These are phyloP conservation scores for Phycomyces blakesleeanus DNA, from an alignment of 192 early-diverging fungal genomes.

Conservation along the genomic window DNA sequence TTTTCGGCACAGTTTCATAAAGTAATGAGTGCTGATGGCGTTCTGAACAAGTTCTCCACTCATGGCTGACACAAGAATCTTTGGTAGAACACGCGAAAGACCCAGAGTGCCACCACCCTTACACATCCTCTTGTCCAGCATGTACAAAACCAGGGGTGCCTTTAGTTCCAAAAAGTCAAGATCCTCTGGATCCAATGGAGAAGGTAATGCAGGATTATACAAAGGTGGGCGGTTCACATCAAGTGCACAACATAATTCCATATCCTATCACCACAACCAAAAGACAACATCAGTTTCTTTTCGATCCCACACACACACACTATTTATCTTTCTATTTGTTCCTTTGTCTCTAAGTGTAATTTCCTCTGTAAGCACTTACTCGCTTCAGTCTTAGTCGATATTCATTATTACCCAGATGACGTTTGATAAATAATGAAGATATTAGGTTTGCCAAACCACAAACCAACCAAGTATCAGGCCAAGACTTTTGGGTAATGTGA, in stretches of 20 bases:
- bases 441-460: constrained; percentile 77
- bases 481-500: constrained; percentile 63
- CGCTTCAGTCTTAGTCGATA: constrained; percentile 77
- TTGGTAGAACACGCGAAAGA: constrained; percentile 73
- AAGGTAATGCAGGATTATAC: constrained; percentile 58
- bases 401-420: constrained; percentile 87
- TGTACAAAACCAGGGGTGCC: constrained; percentile 83
- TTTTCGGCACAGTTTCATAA: constrained; percentile 80
- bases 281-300: too few relatives aligned
- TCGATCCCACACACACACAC: too few relatives aligned
- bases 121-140: constrained; percentile 83
- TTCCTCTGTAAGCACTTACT: constrained; percentile 36
- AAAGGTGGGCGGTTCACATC: constrained; percentile 89
- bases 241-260: constrained; percentile 71
- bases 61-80: constrained; percentile 73
- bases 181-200: constrained; percentile 52
- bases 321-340: too few relatives aligned
- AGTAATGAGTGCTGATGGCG: constrained; percentile 63
- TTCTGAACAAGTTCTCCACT: constrained; percentile 58
- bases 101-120: constrained; percentile 71
- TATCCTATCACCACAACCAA: constrained; percentile 80
- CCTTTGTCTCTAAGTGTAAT: too few relatives aligned
- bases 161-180: constrained; percentile 82
- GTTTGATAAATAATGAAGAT: constrained; percentile 68
- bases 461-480: constrained; percentile 90